A percentile compares a stretch with the other conserved stretches of the same genome.
Evolutionary conservation across 2,329 filamentous ascomycete species (phyloP).

Genomic region (Tolypocladium amazonense): DNA sequence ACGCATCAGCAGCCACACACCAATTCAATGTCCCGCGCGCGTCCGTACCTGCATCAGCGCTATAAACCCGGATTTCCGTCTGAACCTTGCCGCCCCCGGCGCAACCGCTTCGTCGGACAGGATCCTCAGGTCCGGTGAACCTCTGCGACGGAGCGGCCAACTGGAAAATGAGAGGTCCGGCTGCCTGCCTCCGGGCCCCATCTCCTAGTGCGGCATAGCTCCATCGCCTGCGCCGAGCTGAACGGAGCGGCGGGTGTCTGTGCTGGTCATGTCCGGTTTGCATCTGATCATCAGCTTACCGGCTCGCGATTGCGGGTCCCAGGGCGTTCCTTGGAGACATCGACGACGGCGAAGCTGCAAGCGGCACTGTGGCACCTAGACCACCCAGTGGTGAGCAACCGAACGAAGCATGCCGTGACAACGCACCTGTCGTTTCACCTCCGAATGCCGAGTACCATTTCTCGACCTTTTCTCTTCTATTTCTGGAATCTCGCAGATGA

Average conservation of each 20-base stretch:
- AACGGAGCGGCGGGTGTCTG: background rate
- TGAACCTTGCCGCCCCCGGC: background rate
- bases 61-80: background rate
- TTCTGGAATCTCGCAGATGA: background rate
- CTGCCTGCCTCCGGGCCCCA: background rate
- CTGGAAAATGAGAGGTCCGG: background rate
- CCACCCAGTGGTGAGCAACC: background rate
- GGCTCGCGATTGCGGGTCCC: background rate
- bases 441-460: background rate
- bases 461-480: background rate
- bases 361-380: background rate
- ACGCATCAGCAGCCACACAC: background rate
- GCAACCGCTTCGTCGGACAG: background rate
- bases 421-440: background rate
- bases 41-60: background rate
- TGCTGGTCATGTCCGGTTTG: background rate
- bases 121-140: background rate
- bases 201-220: background rate
- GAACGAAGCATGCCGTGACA: background rate
- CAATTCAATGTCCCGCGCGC: background rate
- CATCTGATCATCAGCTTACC: background rate
- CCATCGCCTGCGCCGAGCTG: background rate
- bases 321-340: background rate
- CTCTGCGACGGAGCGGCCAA: background rate
- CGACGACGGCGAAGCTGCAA: background rate